Evolutionary conservation across 225 moss, liverwort and hornwort genomes (phyloP), one percentile per base, ranked within the genome.

Genomic region (Physcomitrium patens): DNA sequence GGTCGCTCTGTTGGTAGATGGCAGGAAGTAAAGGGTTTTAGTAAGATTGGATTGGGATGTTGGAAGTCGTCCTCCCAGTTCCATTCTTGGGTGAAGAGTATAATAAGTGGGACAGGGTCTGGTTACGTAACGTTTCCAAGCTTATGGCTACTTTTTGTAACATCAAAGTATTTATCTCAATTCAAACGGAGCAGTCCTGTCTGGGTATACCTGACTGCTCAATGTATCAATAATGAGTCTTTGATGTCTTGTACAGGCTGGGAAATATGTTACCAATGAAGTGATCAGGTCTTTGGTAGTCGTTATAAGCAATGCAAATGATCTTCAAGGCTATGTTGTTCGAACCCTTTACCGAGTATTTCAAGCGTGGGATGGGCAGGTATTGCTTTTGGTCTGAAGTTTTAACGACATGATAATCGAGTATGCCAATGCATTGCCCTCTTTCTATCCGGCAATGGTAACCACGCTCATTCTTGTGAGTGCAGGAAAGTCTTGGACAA

Each of bases 341-440:
- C 82, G 92, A 83, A 77, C 89, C 17, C 83, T 96, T 45, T 96
- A 89, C 80, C 87, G 86, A 60, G 83, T 85, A 10, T 94, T 96
- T 78, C 81, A 84, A 77, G 69, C 78, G 11, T 96, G 96, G 96
- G 85, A 80, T 74, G 96, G 96, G 70, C 92, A 96, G 96, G 96
- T 96, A 82, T 75, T 73, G 65, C 3, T 53, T 42, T 60, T 26
- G 69, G 60, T 10, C 60, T 10, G 48, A 68, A 20, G n/a, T 49
- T 66, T 56, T 49, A 26, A 60, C 60, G 12, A 22, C 10, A 27
- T 19, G 59, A 44, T 63, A 68, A 50, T 17, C 59, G n/a, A 19
- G 41, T 67, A 8, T 72, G 28, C 22, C 45, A 58, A 1, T 68
- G 22, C 37, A 72, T 7, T 72, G 49, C 31, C 47, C 9, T 52